Conservation (phyloP, 805 yeast species). For the Kuraishia capsulata region DNA sequence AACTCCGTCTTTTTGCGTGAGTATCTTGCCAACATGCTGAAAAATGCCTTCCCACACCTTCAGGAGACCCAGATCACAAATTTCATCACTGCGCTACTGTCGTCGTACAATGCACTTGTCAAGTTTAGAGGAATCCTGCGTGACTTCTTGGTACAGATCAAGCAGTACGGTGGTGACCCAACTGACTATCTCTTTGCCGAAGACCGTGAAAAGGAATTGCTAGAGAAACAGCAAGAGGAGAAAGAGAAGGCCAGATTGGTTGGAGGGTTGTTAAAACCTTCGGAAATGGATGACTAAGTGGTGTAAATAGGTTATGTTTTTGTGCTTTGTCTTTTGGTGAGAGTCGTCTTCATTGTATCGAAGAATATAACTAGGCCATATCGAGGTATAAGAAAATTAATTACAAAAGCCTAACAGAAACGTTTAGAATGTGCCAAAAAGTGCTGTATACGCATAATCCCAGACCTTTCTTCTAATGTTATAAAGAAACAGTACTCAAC, state of each 20-base stretch:
- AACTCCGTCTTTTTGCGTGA: conserved; percentile 73
- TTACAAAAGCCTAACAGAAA: not conserved
- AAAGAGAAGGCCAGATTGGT: conserved; percentile 77
- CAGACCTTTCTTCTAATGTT: too few relatives aligned
- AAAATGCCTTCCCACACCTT: conserved; percentile 88
- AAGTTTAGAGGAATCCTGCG: conserved; percentile 81
- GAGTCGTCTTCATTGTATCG: too few relatives aligned
- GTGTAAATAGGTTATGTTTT: not conserved
- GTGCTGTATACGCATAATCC: too few relatives aligned
- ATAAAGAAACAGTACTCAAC: not conserved
- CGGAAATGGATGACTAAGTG: conserved; percentile 70
- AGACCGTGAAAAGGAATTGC: conserved; percentile 71
- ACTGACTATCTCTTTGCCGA: conserved; percentile 93
- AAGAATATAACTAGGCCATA: too few relatives aligned
- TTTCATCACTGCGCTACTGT: conserved; percentile 70
- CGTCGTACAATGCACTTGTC: conserved; percentile 61
- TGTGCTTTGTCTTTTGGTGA: not conserved
- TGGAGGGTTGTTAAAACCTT: conserved; percentile 92
- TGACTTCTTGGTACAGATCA: conserved; percentile 93
- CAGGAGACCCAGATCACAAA: conserved; percentile 73
- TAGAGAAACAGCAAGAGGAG: conserved; percentile 60
- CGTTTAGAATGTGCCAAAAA: too few relatives aligned
- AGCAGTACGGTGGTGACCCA: conserved; percentile 91
- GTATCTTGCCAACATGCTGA: conserved; percentile 72
- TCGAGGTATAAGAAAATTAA: too few relatives aligned